Conservation (phyloP, 176 grass and related monocot genomes). For the Eleusine coracana region DNA sequence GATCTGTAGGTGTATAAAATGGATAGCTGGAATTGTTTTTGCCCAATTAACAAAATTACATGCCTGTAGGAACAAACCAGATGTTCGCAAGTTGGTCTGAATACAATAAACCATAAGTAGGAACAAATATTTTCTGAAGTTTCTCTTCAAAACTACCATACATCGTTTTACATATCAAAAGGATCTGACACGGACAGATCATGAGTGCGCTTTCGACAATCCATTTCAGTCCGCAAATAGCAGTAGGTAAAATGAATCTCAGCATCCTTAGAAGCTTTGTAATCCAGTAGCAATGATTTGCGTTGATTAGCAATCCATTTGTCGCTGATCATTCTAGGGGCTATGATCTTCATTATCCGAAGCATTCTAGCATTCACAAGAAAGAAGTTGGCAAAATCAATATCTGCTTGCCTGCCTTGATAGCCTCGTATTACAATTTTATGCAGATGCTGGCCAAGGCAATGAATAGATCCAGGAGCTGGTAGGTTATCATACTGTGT, state of each 20-base stretch:
- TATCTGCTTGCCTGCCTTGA: not conserved
- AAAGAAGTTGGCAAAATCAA: slow-evolving; percentile 4
- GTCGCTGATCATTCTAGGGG: not conserved
- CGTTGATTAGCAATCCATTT: not conserved
- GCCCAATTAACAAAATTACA: not conserved
- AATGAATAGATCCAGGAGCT: not conserved
- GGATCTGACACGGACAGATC: not conserved
- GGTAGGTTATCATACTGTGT: not conserved
- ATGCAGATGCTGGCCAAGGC: not conserved
- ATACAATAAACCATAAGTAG: not conserved
- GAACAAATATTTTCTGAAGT: not conserved
- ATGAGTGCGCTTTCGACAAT: not conserved
- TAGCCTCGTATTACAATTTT: not conserved
- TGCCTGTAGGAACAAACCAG: not conserved
- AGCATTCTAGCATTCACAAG: not conserved
- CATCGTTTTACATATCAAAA: not conserved
- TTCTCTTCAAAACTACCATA: not conserved
- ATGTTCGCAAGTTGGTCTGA: not conserved
- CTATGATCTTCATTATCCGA: not conserved
- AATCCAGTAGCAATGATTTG: not conserved
- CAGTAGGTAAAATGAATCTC: not conserved
- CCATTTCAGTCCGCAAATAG: not conserved
- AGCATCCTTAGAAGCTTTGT: not conserved
- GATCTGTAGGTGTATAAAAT: too few species aligned
- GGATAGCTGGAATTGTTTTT: not conserved